These are phyloP conservation scores for Telfairia occidentalis DNA, from an alignment of 331 rosid genomes.

Conservation along the genomic window DNA sequence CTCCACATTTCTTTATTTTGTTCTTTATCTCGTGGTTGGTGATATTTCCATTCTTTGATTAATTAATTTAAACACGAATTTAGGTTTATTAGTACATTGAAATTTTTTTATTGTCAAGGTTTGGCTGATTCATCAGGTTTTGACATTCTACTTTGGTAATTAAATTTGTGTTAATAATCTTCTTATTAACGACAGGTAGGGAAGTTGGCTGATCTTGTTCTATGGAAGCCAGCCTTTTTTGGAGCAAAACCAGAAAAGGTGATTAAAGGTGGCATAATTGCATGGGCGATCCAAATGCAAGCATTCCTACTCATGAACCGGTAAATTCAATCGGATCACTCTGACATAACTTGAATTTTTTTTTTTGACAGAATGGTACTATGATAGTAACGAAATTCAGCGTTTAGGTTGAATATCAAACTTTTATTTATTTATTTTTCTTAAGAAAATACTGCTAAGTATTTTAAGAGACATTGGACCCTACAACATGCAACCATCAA, in stretches of 20 bases:
- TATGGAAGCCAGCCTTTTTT: constrained; percentile 87
- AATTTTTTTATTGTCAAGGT: neutral
- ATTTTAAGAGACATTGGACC: too few relatives aligned
- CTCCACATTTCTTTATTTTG: neutral
- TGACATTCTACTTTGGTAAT: neutral
- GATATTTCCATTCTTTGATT: too few relatives aligned
- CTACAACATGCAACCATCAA: neutral
- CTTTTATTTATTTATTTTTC: too few relatives aligned
- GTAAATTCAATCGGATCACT: constrained; percentile 24
- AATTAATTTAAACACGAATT: neutral
- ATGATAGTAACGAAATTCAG: neutral
- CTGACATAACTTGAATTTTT: neutral
- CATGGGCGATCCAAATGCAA: constrained; percentile 89
- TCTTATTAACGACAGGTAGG: constrained; percentile 41
- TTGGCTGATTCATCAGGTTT: neutral
- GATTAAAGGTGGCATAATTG: constrained; percentile 74
- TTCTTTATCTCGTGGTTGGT: neutral
- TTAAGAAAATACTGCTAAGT: too few relatives aligned
- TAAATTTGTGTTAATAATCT: neutral
- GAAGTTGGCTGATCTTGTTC: constrained; percentile 85
- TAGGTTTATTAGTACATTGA: neutral
- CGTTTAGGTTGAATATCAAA: too few relatives aligned
- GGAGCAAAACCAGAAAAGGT: constrained; percentile 95
- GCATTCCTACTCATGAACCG: constrained; percentile 97
- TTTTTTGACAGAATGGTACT: neutral